phyloP scores from a whole-genome alignment of 2,329 filamentous ascomycete genomes.

The Penicillium sp. region DNA sequence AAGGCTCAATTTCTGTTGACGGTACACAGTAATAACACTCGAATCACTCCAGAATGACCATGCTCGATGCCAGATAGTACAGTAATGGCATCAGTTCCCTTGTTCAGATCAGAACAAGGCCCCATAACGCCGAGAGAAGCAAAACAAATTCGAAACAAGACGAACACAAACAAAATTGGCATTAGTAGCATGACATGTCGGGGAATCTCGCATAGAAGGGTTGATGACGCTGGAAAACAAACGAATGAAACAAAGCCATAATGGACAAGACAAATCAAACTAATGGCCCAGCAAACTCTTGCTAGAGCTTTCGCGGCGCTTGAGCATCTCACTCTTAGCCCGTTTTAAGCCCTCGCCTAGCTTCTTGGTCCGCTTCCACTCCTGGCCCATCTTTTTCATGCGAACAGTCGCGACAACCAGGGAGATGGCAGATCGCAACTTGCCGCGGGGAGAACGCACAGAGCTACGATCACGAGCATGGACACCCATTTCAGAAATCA shows the following conservation, averaged over 20 bases:
- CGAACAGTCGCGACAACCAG: slow-evolving; percentile 46
- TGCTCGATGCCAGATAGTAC: slow-evolving; percentile 4
- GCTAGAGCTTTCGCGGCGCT: slow-evolving; percentile 33
- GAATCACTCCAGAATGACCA: background rate
- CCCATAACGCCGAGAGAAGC: background rate
- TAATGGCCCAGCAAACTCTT: slow-evolving; percentile 21
- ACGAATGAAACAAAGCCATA: slow-evolving; percentile 11
- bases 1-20: background rate
- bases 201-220: slow-evolving; percentile 24
- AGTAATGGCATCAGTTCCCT: background rate
- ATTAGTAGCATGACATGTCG: slow-evolving; percentile 17
- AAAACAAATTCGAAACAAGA: background rate
- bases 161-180: background rate
- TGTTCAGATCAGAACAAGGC: background rate
- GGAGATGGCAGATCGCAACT: slow-evolving; percentile 44
- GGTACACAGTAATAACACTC: background rate
- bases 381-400: slow-evolving; percentile 46
- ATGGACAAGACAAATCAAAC: slow-evolving; percentile 15
- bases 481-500: slow-evolving; percentile 81
- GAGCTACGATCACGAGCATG: slow-evolving; percentile 40
- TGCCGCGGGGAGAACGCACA: slow-evolving; percentile 38
- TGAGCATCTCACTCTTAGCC: slow-evolving; percentile 43
- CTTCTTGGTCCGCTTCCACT: slow-evolving; percentile 46
- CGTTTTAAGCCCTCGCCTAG: slow-evolving; percentile 45
- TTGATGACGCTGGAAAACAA: slow-evolving; percentile 20